phyloP scores from a whole-genome alignment of 2,329 filamentous ascomycete species.

The Botrytis squamosa region DNA sequence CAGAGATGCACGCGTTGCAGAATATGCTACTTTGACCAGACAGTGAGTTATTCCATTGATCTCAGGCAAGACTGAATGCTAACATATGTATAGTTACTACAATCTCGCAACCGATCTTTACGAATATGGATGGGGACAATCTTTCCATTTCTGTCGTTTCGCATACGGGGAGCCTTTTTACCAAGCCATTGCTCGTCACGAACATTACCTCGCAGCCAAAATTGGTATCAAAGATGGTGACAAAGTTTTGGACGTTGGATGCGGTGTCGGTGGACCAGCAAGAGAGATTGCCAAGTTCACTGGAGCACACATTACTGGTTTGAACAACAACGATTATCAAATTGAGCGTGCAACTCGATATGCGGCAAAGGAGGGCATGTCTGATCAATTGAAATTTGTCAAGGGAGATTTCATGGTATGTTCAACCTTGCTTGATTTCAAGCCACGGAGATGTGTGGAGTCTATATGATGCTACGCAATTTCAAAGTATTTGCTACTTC shows the following conservation, averaged over 20 bases:
- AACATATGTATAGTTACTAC: conserved; percentile 68
- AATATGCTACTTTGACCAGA: conserved; percentile 90
- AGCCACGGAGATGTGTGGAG: background rate
- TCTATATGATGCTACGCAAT: conserved; percentile 12
- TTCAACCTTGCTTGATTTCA: background rate
- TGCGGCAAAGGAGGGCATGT: conserved; percentile 75
- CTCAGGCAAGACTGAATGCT: conserved; percentile 8
- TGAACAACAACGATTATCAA: conserved; percentile 99
- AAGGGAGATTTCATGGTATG: conserved; percentile 94
- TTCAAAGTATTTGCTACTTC: conserved; percentile 15
- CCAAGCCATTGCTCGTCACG: conserved; percentile 91
- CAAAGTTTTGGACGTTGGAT: conserved; percentile 93
- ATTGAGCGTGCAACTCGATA: conserved; percentile 90
- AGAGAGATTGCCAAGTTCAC: conserved; percentile 96
- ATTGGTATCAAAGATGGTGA: conserved; percentile 84
- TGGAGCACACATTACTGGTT: conserved; percentile 80
- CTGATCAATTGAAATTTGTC: conserved; percentile 77
- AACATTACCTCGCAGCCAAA: conserved; percentile 92
- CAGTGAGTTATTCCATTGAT: conserved; percentile 59
- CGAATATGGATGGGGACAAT: conserved; percentile 95
- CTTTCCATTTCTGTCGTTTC: conserved; percentile 97
- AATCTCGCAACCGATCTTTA: conserved; percentile 95
- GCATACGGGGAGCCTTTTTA: conserved; percentile 81
- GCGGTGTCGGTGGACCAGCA: conserved; percentile 92
- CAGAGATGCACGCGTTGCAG: conserved; percentile 58